Percentiles rank a stretch among this genome's conserved stretches.
Conservation (phyloP, 768 basidiomycete species). For the Cystofilobasidium macerans region DNA sequence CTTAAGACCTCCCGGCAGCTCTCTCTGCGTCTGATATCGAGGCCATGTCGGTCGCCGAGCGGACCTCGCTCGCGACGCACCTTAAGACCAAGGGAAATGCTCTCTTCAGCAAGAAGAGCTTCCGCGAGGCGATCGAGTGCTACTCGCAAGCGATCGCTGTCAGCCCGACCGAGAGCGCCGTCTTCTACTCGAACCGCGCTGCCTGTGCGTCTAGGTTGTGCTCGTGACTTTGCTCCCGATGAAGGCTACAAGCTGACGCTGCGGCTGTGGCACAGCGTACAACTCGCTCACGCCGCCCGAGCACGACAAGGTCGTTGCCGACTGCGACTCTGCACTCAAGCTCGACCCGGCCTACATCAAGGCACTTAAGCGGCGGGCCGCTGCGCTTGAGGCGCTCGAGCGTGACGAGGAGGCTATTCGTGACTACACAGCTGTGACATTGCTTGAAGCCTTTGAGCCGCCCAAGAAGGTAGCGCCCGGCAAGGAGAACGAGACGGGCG, state of each 20-base stretch:
- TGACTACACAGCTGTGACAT: slow-evolving; percentile 96
- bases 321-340: slow-evolving; percentile 78
- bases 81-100: slow-evolving; percentile 26
- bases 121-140: slow-evolving; percentile 26
- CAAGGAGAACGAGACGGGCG: slow-evolving; percentile 61
- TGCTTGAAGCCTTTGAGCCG: slow-evolving; percentile 68
- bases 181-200: slow-evolving; percentile 93
- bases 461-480: slow-evolving; percentile 15
- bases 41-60: slow-evolving; percentile 21
- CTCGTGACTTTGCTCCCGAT: not conserved
- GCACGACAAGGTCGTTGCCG: slow-evolving; percentile 66
- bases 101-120: slow-evolving; percentile 22
- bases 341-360: slow-evolving; percentile 76
- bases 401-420: slow-evolving; percentile 64
- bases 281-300: slow-evolving; percentile 51
- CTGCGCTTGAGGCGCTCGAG: slow-evolving; percentile 66
- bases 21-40: slow-evolving; percentile 11
- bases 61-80: slow-evolving; percentile 20
- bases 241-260: too few species aligned
- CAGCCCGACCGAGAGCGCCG: slow-evolving; percentile 55
- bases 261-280: not conserved
- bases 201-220: slow-evolving; percentile 87
- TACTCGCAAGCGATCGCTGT: slow-evolving; percentile 46
- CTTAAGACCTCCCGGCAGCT: slow-evolving; percentile 9
- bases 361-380: slow-evolving; percentile 70